phyloP scores from a whole-genome alignment of 1,139 yeast genomes.

The Protomyces inouyei region DNA sequence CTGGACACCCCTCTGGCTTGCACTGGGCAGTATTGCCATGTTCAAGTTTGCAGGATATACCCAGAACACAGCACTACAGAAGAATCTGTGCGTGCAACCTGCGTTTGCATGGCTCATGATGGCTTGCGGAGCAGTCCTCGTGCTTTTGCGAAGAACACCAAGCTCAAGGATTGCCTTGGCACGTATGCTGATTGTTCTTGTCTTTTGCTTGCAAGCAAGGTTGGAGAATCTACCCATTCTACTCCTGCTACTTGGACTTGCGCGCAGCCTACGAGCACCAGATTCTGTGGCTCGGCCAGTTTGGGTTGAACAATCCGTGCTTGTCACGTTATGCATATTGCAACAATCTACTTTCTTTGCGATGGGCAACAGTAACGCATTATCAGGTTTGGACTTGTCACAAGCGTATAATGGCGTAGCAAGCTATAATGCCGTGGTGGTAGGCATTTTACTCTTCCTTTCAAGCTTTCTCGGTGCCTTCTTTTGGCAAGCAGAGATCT shows the following conservation, averaged over 20 bases:
- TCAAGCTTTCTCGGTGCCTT: conserved; percentile 83
- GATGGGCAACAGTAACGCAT: conserved; percentile 84
- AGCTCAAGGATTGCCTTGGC: conserved; percentile 26
- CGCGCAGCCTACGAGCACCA: conserved; percentile 33
- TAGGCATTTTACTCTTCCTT: conserved; percentile 72
- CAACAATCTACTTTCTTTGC: conserved; percentile 75
- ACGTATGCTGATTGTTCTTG: conserved; percentile 44
- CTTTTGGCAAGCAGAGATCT: conserved; percentile 54
- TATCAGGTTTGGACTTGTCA: conserved; percentile 83
- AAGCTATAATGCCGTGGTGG: conserved; percentile 62
- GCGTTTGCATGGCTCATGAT: neutral
- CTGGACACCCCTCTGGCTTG: neutral
- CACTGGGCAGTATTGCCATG: neutral
- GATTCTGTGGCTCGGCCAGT: conserved; percentile 30
- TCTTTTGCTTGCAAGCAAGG: conserved; percentile 67
- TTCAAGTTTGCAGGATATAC: neutral
- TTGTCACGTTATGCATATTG: conserved; percentile 45
- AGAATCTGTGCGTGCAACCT: neutral
- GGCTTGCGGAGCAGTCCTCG: conserved; percentile 30
- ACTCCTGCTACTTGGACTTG: conserved; percentile 47
- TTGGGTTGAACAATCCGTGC: conserved; percentile 33
- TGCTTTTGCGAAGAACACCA: neutral
- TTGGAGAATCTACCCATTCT: conserved; percentile 67
- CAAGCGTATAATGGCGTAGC: conserved; percentile 86
- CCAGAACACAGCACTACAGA: neutral